A percentile compares a stretch with the other conserved stretches of the same genome.
Evolutionary conservation across 345 rosid species (phyloP).

Genomic region (Punica granatum): DNA sequence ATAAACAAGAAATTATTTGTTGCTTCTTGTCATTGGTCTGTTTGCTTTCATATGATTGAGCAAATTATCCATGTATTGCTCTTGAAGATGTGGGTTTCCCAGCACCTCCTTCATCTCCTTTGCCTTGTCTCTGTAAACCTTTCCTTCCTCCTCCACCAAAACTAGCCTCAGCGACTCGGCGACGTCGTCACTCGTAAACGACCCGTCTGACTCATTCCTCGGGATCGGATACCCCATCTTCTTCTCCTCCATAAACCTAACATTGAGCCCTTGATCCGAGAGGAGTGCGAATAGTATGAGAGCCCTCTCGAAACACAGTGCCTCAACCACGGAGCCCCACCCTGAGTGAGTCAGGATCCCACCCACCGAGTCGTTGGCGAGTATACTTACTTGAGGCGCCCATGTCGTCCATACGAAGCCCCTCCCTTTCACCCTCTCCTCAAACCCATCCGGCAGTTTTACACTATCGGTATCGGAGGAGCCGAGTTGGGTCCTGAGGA

Average conservation of each 20-base stretch:
- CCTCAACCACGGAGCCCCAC: constrained; percentile 27
- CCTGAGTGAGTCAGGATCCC: constrained; percentile 30
- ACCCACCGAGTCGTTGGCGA: constrained; percentile 30
- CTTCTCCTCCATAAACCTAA: constrained; percentile 22
- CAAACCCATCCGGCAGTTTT: constrained; percentile 29
- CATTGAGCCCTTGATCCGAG: constrained; percentile 25
- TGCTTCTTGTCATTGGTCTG: background rate
- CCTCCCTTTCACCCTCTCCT: constrained; percentile 20
- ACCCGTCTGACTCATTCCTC: constrained; percentile 19
- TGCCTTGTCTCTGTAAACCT: constrained; percentile 25
- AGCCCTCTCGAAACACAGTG: constrained; percentile 15
- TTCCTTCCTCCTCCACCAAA: constrained; percentile 25
- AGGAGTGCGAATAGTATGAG: constrained; percentile 12
- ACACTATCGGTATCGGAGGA: constrained; percentile 13
- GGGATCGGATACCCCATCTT: constrained; percentile 16
- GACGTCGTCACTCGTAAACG: constrained; percentile 21
- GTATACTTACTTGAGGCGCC: constrained; percentile 34
- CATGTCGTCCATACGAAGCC: constrained; percentile 33
- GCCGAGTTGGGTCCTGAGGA: constrained; percentile 15
- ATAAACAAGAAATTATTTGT: background rate
- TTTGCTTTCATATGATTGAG: constrained; percentile 4
- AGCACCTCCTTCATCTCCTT: constrained; percentile 24
- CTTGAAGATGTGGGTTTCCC: constrained; percentile 6
- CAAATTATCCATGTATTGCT: constrained; percentile 5
- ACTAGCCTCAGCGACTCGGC: constrained; percentile 22